Conservation (phyloP, 108 stramenopile genomes). For the Cyclotella atomus region DNA sequence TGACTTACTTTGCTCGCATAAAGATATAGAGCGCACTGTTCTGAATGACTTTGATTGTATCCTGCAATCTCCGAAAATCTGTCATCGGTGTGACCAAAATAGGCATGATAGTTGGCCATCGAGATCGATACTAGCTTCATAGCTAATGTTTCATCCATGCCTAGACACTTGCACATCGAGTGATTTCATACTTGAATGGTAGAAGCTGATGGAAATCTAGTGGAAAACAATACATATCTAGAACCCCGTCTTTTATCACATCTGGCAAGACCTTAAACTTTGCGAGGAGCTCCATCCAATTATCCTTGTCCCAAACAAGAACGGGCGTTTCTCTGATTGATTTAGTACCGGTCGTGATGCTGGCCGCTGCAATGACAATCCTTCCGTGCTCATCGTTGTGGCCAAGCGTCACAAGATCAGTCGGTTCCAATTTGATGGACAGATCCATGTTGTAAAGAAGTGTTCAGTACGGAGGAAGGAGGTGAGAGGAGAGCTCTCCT, state of each 20-base stretch:
- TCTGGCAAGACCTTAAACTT: constrained; percentile 1
- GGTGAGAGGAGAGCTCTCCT: too few species aligned
- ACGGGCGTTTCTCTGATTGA: constrained; percentile 30
- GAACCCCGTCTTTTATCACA: not conserved
- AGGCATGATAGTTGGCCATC: constrained; percentile 20
- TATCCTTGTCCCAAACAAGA: constrained; percentile 10
- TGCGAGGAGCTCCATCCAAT: constrained; percentile 1
- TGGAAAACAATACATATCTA: constrained; percentile 35
- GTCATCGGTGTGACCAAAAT: constrained; percentile 16
- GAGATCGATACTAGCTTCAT: constrained; percentile 25
- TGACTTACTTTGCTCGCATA: constrained; percentile 36
- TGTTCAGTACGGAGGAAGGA: too few species aligned
- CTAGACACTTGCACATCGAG: not conserved
- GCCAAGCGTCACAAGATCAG: constrained; percentile 1
- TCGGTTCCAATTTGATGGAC: constrained; percentile 5
- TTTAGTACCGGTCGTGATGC: constrained; percentile 10
- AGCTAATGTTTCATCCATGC: not conserved
- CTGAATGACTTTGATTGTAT: not conserved
- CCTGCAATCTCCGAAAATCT: not conserved
- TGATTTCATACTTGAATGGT: not conserved
- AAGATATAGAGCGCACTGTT: constrained; percentile 27
- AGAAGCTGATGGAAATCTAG: not conserved
- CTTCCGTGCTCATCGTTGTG: constrained; percentile 19
- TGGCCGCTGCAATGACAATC: constrained; percentile 22
- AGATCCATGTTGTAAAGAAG: too few species aligned